phyloP scores from a whole-genome alignment of 768 basidiomycete species.

The Xerocomellus intermedius region DNA sequence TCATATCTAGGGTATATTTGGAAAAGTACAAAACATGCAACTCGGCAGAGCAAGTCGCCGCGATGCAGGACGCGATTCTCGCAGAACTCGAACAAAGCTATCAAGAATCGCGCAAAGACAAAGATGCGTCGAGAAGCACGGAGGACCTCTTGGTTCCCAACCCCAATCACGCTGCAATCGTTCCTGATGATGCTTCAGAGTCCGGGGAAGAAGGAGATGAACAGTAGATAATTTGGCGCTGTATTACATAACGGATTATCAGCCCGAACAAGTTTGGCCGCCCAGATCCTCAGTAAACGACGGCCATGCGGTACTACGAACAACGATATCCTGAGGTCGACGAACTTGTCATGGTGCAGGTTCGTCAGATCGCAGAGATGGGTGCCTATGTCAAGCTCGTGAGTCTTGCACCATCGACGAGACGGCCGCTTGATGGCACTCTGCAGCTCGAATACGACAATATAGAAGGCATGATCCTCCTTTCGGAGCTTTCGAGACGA shows the following conservation, averaged over 20 bases:
- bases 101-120: slow-evolving; percentile 47
- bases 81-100: slow-evolving; percentile 65
- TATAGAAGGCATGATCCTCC: slow-evolving; percentile 98
- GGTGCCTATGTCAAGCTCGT: slow-evolving; percentile 99
- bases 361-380: slow-evolving; percentile 99
- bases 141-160: slow-evolving; percentile 69
- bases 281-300: neutral
- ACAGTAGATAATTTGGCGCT: neutral
- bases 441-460: slow-evolving; percentile 95
- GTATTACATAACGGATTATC: slow-evolving; percentile 12
- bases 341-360: slow-evolving; percentile 99
- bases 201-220: slow-evolving; percentile 15
- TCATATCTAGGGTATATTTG: slow-evolving; percentile 42
- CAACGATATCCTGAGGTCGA: slow-evolving; percentile 95
- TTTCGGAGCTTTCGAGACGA: slow-evolving; percentile 95
- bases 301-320: slow-evolving; percentile 85
- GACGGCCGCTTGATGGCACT: neutral
- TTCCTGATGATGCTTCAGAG: slow-evolving; percentile 18
- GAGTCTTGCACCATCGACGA: slow-evolving; percentile 29
- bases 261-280: neutral
- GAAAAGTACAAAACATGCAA: slow-evolving; percentile 74
- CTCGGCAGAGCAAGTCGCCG: slow-evolving; percentile 54
- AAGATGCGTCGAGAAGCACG: slow-evolving; percentile 36
- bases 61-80: slow-evolving; percentile 67
- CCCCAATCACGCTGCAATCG: slow-evolving; percentile 51